These are phyloP conservation scores for Fraxinus latifolia DNA, from an alignment of 305 asterid species.

Conservation along the genomic window DNA sequence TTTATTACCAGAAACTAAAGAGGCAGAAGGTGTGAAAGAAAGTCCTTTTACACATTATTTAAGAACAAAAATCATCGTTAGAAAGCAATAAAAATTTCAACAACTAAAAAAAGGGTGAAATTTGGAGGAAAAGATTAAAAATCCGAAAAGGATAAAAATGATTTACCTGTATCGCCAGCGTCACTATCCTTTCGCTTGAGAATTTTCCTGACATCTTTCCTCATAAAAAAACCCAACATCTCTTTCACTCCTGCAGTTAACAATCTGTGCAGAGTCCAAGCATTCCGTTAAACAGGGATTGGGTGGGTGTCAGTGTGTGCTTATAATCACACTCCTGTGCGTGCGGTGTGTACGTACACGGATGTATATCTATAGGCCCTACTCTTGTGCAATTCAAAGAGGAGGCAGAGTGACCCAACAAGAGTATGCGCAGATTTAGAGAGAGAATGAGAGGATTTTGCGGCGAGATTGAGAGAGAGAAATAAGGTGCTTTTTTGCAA, in stretches of 20 bases:
- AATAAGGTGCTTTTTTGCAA: conserved; percentile 12
- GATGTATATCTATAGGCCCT: conserved; percentile 21
- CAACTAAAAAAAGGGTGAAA: not conserved
- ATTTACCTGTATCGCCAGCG: conserved; percentile 82
- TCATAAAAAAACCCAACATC: conserved; percentile 60
- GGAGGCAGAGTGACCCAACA: conserved; percentile 11
- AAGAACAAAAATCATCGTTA: conserved; percentile 10
- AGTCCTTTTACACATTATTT: not conserved
- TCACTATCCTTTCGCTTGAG: conserved; percentile 98
- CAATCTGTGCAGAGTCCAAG: conserved; percentile 20
- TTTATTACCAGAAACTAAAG: not conserved
- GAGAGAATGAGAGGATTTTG: conserved; percentile 28
- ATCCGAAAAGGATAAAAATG: not conserved
- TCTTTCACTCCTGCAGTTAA: conserved; percentile 21
- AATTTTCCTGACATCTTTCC: conserved; percentile 74
- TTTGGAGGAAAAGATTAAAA: not conserved
- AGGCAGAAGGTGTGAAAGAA: not conserved
- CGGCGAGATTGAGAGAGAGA: conserved; percentile 44
- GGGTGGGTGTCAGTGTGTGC: not conserved
- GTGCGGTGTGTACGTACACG: not conserved
- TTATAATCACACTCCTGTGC: not conserved
- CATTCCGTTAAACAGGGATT: conserved; percentile 21
- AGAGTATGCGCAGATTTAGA: conserved; percentile 23
- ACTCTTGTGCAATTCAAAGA: not conserved
- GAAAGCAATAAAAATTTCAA: not conserved